Conservation (phyloP, 257 asterid species). For the Euphrasia confusa region DNA sequence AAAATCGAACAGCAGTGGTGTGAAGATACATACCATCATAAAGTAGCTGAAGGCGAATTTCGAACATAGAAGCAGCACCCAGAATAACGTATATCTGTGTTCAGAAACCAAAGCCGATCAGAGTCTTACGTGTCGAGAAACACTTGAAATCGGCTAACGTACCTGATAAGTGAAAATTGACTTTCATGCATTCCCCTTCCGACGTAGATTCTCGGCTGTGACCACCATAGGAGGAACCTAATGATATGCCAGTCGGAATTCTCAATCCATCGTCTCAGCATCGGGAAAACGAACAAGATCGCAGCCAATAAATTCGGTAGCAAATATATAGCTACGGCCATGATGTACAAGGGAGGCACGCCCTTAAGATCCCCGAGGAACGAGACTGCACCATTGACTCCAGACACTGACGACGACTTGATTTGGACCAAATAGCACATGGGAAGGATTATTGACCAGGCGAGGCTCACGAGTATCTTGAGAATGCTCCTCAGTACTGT, state of each 20-base stretch:
- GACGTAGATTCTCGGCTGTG: slow-evolving; percentile 94
- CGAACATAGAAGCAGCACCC: slow-evolving; percentile 77
- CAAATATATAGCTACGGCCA: slow-evolving; percentile 72
- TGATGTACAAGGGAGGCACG: slow-evolving; percentile 76
- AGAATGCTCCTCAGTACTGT: slow-evolving; percentile 64
- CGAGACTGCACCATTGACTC: slow-evolving; percentile 39
- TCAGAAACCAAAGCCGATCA: slow-evolving; percentile 17
- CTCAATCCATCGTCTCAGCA: slow-evolving; percentile 95
- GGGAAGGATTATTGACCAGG: slow-evolving; percentile 83
- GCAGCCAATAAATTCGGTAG: slow-evolving; percentile 77
- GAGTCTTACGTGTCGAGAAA: slow-evolving; percentile 24
- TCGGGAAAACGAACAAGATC: slow-evolving; percentile 72
- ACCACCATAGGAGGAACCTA: slow-evolving; percentile 96
- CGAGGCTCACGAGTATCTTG: slow-evolving; percentile 75
- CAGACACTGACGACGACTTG: slow-evolving; percentile 38
- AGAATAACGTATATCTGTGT: slow-evolving; percentile 83
- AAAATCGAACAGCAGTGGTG: slow-evolving; percentile 13
- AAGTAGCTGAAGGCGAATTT: slow-evolving; percentile 79
- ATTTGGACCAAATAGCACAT: slow-evolving; percentile 55
- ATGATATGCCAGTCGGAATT: slow-evolving; percentile 86
- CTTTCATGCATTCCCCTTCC: slow-evolving; percentile 99
- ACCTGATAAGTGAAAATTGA: slow-evolving; percentile 86
- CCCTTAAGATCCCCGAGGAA: slow-evolving; percentile 74
- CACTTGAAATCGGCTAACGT: slow-evolving; percentile 28
- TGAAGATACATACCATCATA: slow-evolving; percentile 71